A percentile compares a stretch with the other conserved stretches of the same genome.
Evolutionary conservation across 208 protist genomes (phyloP).

Genomic region (Acanthamoeba comandoni): DNA sequence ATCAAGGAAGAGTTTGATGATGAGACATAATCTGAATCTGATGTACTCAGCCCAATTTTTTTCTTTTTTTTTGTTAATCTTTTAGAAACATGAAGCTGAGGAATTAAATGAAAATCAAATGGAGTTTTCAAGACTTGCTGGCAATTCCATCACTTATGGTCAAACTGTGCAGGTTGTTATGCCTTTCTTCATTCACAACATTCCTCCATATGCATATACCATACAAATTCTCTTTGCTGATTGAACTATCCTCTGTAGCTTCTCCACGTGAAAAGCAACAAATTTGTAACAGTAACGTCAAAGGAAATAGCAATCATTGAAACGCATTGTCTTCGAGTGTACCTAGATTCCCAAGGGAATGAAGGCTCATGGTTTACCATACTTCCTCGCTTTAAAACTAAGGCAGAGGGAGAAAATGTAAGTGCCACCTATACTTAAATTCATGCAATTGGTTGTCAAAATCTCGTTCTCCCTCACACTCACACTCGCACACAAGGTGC

Average conservation of each 20-base stretch:
- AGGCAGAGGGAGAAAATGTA: slow-evolving; percentile 51
- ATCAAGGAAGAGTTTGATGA: no score
- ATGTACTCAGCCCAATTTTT: no score
- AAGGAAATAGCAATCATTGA: slow-evolving; percentile 55
- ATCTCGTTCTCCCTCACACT: no score
- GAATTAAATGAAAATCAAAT: slow-evolving; percentile 9
- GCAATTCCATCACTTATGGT: slow-evolving; percentile 21
- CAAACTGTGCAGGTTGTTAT: slow-evolving; percentile 49
- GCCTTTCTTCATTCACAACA: no score
- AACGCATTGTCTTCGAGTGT: slow-evolving; percentile 48
- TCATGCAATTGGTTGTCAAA: no score
- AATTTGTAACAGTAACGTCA: slow-evolving; percentile 44
- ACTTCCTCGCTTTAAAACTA: slow-evolving; percentile 45
- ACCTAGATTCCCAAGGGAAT: slow-evolving; percentile 24
- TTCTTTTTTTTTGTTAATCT: neutral
- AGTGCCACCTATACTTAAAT: no score
- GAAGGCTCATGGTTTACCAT: slow-evolving; percentile 64
- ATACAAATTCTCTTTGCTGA: no score
- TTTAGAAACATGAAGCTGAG: slow-evolving; percentile 31
- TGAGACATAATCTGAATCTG: no score
- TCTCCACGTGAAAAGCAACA: slow-evolving; percentile 58
- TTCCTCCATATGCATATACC: no score
- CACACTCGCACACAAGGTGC: neutral
- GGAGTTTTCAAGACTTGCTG: slow-evolving; percentile 13
- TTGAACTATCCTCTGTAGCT: neutral